Conservation (phyloP, 176 grass and related monocot genomes). For the Ananas comosus region DNA sequence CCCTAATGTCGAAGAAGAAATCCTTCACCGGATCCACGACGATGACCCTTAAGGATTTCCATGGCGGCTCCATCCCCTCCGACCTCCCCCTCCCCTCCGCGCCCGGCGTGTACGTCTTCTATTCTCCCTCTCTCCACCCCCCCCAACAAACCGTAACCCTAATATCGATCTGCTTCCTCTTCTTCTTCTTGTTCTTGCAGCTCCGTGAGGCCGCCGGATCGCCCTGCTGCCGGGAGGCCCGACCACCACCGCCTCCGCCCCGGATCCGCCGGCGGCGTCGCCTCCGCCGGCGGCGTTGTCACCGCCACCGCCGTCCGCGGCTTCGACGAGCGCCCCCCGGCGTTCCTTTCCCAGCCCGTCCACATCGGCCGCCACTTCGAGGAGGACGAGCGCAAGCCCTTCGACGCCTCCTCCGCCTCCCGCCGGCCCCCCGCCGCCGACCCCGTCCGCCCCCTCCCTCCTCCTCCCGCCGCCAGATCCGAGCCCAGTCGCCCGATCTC, state of each 20-base stretch:
- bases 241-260: constrained; percentile 15
- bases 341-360: constrained; percentile 39
- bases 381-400: constrained; percentile 95
- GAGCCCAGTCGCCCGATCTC: constrained; percentile 19
- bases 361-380: constrained; percentile 89
- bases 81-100: constrained; percentile 86
- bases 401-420: constrained; percentile 47
- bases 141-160: neutral
- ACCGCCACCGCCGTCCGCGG: constrained; percentile 11
- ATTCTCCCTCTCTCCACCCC: neutral
- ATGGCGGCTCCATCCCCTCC: constrained; percentile 95
- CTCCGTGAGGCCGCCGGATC: constrained; percentile 42
- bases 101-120: constrained; percentile 50
- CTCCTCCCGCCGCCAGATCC: constrained; percentile 33
- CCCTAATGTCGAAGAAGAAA: constrained; percentile 95
- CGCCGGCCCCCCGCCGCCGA: constrained; percentile 20
- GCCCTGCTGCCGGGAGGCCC: constrained; percentile 14
- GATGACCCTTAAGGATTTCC: constrained; percentile 98
- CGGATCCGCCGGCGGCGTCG: constrained; percentile 33
- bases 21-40: constrained; percentile 35
- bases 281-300: constrained; percentile 12
- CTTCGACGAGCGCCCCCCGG: constrained; percentile 21
- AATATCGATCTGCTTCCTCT: neutral
- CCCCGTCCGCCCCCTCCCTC: constrained; percentile 9
- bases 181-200: constrained; percentile 29